Conservation (phyloP, 2,329 filamentous ascomycete genomes). For the Thyridium curvatum region DNA sequence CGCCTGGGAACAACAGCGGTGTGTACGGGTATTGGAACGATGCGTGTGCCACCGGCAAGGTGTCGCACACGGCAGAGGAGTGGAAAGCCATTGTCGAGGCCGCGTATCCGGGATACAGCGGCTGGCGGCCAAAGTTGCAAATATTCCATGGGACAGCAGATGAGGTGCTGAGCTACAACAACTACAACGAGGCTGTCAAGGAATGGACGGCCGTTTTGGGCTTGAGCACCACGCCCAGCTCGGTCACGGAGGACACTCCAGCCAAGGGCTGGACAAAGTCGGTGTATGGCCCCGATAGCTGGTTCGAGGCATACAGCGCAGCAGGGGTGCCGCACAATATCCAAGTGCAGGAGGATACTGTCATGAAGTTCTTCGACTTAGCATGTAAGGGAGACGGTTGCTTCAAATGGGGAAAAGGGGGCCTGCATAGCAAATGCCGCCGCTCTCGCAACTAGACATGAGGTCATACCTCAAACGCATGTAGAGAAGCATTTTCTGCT, state of each 20-base stretch:
- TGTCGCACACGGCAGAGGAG: constrained; percentile 23
- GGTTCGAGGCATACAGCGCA: constrained; percentile 33
- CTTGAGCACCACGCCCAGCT: constrained; percentile 19
- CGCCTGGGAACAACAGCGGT: constrained; percentile 13
- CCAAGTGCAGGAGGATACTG: constrained; percentile 26
- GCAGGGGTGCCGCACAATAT: constrained; percentile 31
- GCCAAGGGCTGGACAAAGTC: constrained; percentile 27
- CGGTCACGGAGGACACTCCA: constrained; percentile 22
- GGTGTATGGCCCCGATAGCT: constrained; percentile 24
- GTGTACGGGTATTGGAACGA: constrained; percentile 41
- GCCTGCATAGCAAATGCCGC: constrained; percentile 1
- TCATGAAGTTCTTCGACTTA: constrained; percentile 29
- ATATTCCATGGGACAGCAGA: constrained; percentile 51
- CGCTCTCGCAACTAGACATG: no score
- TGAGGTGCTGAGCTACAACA: constrained; percentile 41
- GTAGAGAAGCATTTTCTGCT: no score
- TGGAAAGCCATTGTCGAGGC: constrained; percentile 27
- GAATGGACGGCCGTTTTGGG: constrained; percentile 40
- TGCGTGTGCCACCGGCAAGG: constrained; percentile 42
- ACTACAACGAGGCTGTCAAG: constrained; percentile 49
- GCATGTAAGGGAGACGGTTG: constrained; percentile 21
- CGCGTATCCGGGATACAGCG: constrained; percentile 43
- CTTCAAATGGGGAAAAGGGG: constrained; percentile 28
- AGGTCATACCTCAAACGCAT: no score
- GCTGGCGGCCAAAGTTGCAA: constrained; percentile 48